Percentiles rank a stretch among this genome's conserved stretches.
Conservation (phyloP, 1,284 basidiomycete species). For the Moesziomyces globuligerus region DNA sequence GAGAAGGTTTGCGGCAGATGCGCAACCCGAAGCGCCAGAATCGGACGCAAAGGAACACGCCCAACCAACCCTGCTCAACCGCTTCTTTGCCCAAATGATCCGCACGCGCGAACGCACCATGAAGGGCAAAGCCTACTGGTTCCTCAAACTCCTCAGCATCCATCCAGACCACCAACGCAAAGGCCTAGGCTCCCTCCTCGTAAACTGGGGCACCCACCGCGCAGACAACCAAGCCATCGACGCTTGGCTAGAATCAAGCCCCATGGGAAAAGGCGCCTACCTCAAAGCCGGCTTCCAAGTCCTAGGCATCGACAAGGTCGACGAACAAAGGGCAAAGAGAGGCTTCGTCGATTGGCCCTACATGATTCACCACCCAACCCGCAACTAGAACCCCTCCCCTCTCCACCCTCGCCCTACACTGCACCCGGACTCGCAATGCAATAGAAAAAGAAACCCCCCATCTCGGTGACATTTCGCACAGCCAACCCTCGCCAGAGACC, state of each 20-base stretch:
- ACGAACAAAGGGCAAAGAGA: slow-evolving; percentile 4
- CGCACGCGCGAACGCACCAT: slow-evolving; percentile 9
- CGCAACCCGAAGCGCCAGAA: background rate
- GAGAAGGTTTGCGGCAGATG: background rate
- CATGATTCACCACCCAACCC: slow-evolving; percentile 13
- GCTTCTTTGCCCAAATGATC: slow-evolving; percentile 24
- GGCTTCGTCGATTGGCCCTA: slow-evolving; percentile 32
- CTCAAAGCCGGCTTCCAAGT: slow-evolving; percentile 26
- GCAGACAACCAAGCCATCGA: slow-evolving; percentile 5
- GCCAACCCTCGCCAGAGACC: too few species aligned
- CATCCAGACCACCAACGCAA: slow-evolving; percentile 15
- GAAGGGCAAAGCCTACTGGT: slow-evolving; percentile 16
- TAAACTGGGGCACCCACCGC: slow-evolving; percentile 9
- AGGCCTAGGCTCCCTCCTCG: slow-evolving; percentile 11
- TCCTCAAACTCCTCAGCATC: slow-evolving; percentile 25
- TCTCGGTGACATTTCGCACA: too few species aligned
- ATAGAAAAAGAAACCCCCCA: background rate
- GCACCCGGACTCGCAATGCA: too few species aligned
- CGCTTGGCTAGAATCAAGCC: slow-evolving; percentile 26
- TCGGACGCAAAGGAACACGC: background rate
- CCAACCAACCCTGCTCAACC: slow-evolving; percentile 6
- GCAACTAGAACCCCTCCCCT: background rate
- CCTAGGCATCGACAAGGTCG: slow-evolving; percentile 10
- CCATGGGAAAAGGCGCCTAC: slow-evolving; percentile 24
- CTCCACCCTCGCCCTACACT: too few species aligned